Conservation (phyloP, 805 yeast species). For the Jamesozyma hellenica region DNA sequence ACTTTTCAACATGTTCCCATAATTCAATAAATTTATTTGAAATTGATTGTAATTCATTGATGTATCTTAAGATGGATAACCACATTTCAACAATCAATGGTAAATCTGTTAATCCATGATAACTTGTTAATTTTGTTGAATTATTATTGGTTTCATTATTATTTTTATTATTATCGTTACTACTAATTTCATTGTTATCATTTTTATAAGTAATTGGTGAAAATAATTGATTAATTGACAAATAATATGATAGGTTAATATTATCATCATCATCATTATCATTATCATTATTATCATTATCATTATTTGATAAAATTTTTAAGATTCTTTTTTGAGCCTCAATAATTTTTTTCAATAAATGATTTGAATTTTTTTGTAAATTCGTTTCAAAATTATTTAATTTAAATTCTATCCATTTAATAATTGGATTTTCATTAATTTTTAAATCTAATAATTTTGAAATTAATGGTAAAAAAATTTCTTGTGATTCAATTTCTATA, state of each 20-base stretch:
- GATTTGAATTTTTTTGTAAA: constrained; percentile 35
- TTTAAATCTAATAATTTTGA: constrained; percentile 53
- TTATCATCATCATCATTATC: constrained; percentile 18
- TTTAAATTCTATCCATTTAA: constrained; percentile 49
- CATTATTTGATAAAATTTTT: constrained; percentile 9
- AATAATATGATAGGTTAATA: constrained; percentile 29
- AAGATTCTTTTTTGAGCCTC: constrained; percentile 34
- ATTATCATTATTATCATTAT: neutral
- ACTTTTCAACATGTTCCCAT: constrained; percentile 46
- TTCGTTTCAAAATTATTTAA: constrained; percentile 32
- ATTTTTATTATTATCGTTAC: neutral
- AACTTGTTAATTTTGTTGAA: neutral
- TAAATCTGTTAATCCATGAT: constrained; percentile 36
- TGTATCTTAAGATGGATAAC: constrained; percentile 37
- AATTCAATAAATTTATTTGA: constrained; percentile 37
- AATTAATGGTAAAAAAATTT: constrained; percentile 35
- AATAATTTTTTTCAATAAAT: constrained; percentile 33
- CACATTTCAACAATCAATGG: constrained; percentile 50
- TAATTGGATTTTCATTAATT: constrained; percentile 53
- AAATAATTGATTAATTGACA: constrained; percentile 16
- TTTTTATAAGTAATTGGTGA: constrained; percentile 1
- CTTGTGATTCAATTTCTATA: constrained; percentile 14
- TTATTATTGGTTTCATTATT: neutral
- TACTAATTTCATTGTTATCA: neutral
- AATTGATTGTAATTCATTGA: constrained; percentile 33